Evolutionary conservation across 1,139 yeast species (phyloP).

Genomic region (Diutina pseudorugosa): DNA sequence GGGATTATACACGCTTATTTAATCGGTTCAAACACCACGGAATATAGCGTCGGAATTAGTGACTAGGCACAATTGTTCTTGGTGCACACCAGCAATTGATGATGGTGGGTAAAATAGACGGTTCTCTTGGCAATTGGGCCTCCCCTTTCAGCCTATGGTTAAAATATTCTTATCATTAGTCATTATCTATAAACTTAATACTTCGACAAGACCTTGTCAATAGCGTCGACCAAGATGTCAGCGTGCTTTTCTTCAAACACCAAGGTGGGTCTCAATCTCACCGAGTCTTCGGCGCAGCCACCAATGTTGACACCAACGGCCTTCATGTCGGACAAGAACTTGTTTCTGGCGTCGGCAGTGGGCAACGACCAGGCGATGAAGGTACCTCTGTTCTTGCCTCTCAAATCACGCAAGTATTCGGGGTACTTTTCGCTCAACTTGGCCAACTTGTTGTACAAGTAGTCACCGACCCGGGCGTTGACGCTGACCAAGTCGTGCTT

Average conservation of each 20-base stretch:
- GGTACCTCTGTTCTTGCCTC: slow-evolving; percentile 69
- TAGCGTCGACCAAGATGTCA: slow-evolving; percentile 42
- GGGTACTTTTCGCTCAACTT: slow-evolving; percentile 42
- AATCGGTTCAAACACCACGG: too few relatives aligned
- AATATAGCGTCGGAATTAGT: too few relatives aligned
- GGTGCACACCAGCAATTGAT: too few relatives aligned
- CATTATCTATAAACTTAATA: slow-evolving; percentile 6
- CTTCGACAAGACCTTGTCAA: slow-evolving; percentile 32
- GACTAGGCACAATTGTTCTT: too few relatives aligned
- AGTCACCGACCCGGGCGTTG: slow-evolving; percentile 47
- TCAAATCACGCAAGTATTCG: slow-evolving; percentile 36
- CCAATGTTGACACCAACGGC: slow-evolving; percentile 62
- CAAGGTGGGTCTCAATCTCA: slow-evolving; percentile 68
- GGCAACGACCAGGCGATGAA: slow-evolving; percentile 70
- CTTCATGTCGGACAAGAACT: slow-evolving; percentile 45
- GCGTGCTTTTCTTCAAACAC: slow-evolving; percentile 70
- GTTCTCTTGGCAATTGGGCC: too few relatives aligned
- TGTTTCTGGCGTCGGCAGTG: slow-evolving; percentile 40
- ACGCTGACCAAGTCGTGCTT: slow-evolving; percentile 38
- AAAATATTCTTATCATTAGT: neutral
- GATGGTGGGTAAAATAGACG: too few relatives aligned
- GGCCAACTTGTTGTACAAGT: slow-evolving; percentile 36
- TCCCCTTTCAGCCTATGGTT: too few relatives aligned
- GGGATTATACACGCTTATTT: too few relatives aligned
- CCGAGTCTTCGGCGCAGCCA: slow-evolving; percentile 65